Evolutionary conservation across 768 basidiomycete species (phyloP).

Genomic region (Gymnopilus junonius): DNA sequence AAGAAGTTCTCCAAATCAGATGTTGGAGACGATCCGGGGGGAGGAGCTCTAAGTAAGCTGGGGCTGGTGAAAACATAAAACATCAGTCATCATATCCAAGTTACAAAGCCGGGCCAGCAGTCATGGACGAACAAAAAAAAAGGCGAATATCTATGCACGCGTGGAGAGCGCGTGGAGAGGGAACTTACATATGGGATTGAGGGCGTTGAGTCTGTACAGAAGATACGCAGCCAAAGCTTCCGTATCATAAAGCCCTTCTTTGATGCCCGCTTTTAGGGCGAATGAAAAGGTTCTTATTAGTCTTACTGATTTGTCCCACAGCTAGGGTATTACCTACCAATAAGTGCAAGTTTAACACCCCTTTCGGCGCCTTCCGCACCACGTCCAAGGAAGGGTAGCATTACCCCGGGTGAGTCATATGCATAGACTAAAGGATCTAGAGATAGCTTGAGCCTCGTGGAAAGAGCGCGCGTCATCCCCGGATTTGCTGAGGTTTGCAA

Average conservation of each 20-base stretch:
- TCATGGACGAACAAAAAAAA: slow-evolving; percentile 2
- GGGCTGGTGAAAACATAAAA: slow-evolving; percentile 45
- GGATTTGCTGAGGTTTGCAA: slow-evolving; percentile 88
- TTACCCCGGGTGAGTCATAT: slow-evolving; percentile 95
- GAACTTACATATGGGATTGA: slow-evolving; percentile 71
- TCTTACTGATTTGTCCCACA: slow-evolving; percentile 20
- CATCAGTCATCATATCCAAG: slow-evolving; percentile 9
- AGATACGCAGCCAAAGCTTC: slow-evolving; percentile 88
- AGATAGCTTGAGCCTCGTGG: slow-evolving; percentile 86
- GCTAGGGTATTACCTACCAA: slow-evolving; percentile 63
- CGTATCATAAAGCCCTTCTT: slow-evolving; percentile 87
- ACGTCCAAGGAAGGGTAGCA: slow-evolving; percentile 92
- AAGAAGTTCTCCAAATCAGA: slow-evolving; percentile 70
- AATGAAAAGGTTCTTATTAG: slow-evolving; percentile 24
- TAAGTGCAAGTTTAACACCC: slow-evolving; percentile 91
- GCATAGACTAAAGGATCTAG: slow-evolving; percentile 87
- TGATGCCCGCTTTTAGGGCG: slow-evolving; percentile 78
- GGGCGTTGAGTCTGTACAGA: slow-evolving; percentile 79
- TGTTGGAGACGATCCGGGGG: slow-evolving; percentile 57
- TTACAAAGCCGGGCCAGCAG: not conserved
- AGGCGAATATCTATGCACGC: not conserved
- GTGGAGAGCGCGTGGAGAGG: slow-evolving; percentile 9
- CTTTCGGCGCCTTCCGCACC: slow-evolving; percentile 88
- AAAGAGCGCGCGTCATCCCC: slow-evolving; percentile 87
- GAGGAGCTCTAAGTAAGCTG: slow-evolving; percentile 73